These are phyloP conservation scores for Xylaria acuta DNA, from an alignment of 495 filamentous ascomycete species.

Conservation along the genomic window DNA sequence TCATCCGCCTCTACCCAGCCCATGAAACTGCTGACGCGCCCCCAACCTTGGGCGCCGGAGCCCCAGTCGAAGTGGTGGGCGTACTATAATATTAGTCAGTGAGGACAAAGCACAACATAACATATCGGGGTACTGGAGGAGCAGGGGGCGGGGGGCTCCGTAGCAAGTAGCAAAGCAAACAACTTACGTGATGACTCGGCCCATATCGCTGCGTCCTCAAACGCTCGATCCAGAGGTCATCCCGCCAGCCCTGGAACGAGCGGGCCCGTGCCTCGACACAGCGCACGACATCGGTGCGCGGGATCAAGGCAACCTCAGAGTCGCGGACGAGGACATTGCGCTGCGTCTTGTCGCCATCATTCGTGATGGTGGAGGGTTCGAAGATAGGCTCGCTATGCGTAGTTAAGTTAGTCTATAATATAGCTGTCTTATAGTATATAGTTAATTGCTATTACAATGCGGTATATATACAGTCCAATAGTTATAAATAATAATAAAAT, in stretches of 20 bases:
- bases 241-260: constrained; percentile 54
- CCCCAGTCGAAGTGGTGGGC: constrained; percentile 57
- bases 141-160: no score
- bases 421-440: no score
- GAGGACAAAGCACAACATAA: no score
- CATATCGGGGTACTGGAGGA: no score
- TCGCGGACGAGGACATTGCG: constrained; percentile 48
- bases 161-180: no score
- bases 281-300: constrained; percentile 47
- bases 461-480: no score
- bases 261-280: constrained; percentile 52
- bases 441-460: neutral
- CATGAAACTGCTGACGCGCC: constrained; percentile 56
- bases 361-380: constrained; percentile 50
- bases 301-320: constrained; percentile 55
- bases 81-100: constrained; percentile 31
- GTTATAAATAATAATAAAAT: neutral
- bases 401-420: constrained; percentile 11
- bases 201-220: constrained; percentile 53
- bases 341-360: constrained; percentile 43
- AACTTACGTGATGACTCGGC: constrained; percentile 41
- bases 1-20: constrained; percentile 48
- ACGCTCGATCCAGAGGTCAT: constrained; percentile 52
- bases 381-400: constrained; percentile 47
- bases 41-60: constrained; percentile 48